Evolutionary conservation across 371 early-diverging fungal genomes (phyloP).

Genomic region (Mucor saturninus): DNA sequence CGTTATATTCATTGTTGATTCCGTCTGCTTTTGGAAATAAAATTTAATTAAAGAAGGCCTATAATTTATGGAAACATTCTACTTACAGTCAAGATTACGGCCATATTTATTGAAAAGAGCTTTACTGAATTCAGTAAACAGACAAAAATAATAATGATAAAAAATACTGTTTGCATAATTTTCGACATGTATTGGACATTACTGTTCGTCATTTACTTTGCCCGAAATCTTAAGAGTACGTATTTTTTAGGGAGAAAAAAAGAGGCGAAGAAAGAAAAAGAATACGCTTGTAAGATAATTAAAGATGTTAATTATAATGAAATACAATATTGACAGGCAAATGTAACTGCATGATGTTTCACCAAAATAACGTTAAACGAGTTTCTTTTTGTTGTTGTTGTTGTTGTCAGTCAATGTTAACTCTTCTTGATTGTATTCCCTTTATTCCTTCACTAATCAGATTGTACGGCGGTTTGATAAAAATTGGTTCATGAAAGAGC

Average conservation of each 20-base stretch:
- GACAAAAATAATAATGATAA: neutral
- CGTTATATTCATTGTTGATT: slow-evolving; percentile 2
- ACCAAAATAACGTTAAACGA: too few relatives aligned
- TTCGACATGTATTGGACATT: slow-evolving; percentile 1
- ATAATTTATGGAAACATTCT: neutral
- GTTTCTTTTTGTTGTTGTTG: too few relatives aligned
- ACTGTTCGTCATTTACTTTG: neutral
- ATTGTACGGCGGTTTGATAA: too few relatives aligned
- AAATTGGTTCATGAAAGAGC: too few relatives aligned
- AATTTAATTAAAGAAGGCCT: neutral
- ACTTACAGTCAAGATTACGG: neutral
- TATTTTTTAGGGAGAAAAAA: neutral
- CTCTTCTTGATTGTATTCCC: too few relatives aligned
- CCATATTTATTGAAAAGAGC: neutral
- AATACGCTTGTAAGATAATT: neutral
- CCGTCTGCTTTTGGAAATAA: slow-evolving; percentile 2
- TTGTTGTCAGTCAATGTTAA: too few relatives aligned
- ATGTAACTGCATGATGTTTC: neutral
- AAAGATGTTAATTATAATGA: neutral
- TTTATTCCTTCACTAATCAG: too few relatives aligned
- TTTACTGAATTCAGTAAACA: neutral
- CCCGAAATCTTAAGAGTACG: neutral
- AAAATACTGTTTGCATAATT: neutral
- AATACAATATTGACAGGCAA: neutral
- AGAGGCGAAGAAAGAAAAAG: neutral